Evolutionary conservation across 495 filamentous ascomycete species (phyloP).

Genomic region (Acidiella bohemica): DNA sequence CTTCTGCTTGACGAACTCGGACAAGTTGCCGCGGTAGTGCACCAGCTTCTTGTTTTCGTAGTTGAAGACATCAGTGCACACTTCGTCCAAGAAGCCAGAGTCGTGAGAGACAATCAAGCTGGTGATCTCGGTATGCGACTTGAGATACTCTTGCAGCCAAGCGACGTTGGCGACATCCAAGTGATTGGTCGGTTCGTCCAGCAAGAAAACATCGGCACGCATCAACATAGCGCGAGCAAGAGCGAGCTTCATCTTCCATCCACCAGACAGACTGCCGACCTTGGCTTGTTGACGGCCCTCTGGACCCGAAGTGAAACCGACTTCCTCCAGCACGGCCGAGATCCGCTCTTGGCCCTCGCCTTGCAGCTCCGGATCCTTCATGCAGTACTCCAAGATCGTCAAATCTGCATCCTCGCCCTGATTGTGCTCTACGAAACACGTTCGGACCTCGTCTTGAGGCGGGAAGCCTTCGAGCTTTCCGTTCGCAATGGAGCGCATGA

Average conservation of each 20-base stretch:
- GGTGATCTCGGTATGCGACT: conserved; percentile 90
- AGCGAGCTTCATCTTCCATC: conserved; percentile 99
- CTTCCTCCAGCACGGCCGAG: conserved; percentile 66
- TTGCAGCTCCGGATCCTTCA: conserved; percentile 68
- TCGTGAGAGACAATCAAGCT: conserved; percentile 97
- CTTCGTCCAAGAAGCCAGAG: conserved; percentile 89
- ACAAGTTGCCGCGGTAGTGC: conserved; percentile 88
- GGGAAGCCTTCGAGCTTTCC: conserved; percentile 97
- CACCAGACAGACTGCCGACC: conserved; percentile 92
- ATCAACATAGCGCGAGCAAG: conserved; percentile 93
- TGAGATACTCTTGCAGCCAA: conserved; percentile 92
- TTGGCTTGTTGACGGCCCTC: conserved; percentile 75
- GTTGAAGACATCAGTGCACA: conserved; percentile 98
- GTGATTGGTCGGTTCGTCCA: conserved; percentile 99
- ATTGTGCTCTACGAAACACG: conserved; percentile 98
- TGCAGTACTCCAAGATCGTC: conserved; percentile 81
- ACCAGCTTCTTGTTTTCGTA: conserved; percentile 96
- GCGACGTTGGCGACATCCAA: conserved; percentile 91
- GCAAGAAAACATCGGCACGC: conserved; percentile 83
- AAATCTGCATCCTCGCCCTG: conserved; percentile 94
- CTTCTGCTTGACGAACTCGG: conserved; percentile 77
- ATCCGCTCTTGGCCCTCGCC: conserved; percentile 67
- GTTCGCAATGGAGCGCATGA: conserved; percentile 91
- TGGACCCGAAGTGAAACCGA: conserved; percentile 83
- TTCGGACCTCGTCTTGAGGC: conserved; percentile 73